Conservation (phyloP, 192 early-diverging fungal species). For the Ramicandelaber brevisporus region DNA sequence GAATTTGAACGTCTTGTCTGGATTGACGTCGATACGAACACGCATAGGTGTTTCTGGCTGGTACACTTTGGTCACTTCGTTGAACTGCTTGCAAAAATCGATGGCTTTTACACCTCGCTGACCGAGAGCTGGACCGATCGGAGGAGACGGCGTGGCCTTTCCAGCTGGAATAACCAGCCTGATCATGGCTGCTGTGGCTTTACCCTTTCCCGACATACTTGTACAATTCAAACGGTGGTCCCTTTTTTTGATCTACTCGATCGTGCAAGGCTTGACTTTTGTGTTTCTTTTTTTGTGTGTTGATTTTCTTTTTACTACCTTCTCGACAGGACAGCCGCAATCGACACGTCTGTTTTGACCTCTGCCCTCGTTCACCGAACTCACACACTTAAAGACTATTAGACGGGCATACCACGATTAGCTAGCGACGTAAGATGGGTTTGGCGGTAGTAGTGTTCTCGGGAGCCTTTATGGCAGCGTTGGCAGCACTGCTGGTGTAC, state of each 20-base stretch:
- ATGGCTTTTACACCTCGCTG: conserved; percentile 92
- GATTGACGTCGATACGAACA: conserved; percentile 57
- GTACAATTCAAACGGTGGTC: too few species aligned
- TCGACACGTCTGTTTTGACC: too few species aligned
- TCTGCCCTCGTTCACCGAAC: too few species aligned
- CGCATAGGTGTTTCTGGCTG: conserved; percentile 58
- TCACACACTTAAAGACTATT: too few species aligned
- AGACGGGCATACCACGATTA: too few species aligned
- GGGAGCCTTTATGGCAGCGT: conserved; percentile 8
- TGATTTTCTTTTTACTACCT: too few species aligned
- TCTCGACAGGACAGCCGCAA: too few species aligned
- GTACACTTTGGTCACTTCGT: conserved; percentile 76
- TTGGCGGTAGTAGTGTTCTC: conserved; percentile 16
- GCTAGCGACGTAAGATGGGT: too few species aligned
- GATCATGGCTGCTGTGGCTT: conserved; percentile 22
- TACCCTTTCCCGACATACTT: conserved; percentile 17
- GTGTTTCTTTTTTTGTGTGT: too few species aligned
- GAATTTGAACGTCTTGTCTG: conserved; percentile 84
- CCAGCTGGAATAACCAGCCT: conserved; percentile 65
- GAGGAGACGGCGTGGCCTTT: conserved; percentile 82
- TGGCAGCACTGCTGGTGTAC: conserved; percentile 10
- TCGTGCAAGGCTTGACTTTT: too few species aligned
- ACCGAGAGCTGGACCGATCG: conserved; percentile 86
- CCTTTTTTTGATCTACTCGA: too few species aligned
- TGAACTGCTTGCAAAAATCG: conserved; percentile 97